Percentiles rank a stretch among this genome's conserved stretches.
Evolutionary conservation across 75 land plant species (phyloP).

Genomic region (Selaginella tamariscina): DNA sequence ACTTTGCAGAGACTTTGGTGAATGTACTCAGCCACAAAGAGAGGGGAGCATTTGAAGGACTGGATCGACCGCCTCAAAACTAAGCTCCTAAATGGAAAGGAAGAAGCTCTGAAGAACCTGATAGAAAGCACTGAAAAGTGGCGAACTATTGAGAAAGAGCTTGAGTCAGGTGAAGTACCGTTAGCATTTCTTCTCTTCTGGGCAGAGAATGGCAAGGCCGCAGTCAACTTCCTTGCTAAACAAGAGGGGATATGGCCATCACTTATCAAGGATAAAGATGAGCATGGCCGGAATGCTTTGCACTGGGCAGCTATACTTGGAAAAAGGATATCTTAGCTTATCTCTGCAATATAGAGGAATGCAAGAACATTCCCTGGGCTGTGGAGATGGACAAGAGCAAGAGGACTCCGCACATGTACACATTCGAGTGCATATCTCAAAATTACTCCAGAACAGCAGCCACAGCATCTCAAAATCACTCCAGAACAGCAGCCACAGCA

Average conservation of each 20-base stretch:
- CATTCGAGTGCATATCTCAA: slow-evolving; percentile 18
- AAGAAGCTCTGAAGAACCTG: no score
- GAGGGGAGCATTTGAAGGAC: background rate
- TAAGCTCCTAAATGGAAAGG: background rate
- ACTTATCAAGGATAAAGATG: background rate
- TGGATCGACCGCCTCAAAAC: background rate
- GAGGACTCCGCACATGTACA: slow-evolving; percentile 10
- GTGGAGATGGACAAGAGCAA: slow-evolving; percentile 7
- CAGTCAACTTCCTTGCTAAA: no score
- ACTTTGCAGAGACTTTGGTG: background rate
- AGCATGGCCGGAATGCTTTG: slow-evolving; percentile 2
- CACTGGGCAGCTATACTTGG: slow-evolving; percentile 13
- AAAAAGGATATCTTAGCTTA: slow-evolving; percentile 3
- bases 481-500: no score
- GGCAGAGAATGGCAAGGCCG: background rate
- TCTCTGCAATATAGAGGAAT: no score
- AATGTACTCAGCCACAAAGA: no score
- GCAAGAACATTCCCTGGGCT: slow-evolving; percentile 8
- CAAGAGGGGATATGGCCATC: background rate
- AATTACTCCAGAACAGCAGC: no score
- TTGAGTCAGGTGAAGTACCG: background rate
- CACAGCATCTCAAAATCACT: no score
- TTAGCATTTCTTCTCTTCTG: background rate
- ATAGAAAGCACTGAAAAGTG: no score
- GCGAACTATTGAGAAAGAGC: background rate